These are phyloP conservation scores for Lobosporangium transversale DNA, from an alignment of 192 early-diverging fungal genomes.

Conservation along the genomic window DNA sequence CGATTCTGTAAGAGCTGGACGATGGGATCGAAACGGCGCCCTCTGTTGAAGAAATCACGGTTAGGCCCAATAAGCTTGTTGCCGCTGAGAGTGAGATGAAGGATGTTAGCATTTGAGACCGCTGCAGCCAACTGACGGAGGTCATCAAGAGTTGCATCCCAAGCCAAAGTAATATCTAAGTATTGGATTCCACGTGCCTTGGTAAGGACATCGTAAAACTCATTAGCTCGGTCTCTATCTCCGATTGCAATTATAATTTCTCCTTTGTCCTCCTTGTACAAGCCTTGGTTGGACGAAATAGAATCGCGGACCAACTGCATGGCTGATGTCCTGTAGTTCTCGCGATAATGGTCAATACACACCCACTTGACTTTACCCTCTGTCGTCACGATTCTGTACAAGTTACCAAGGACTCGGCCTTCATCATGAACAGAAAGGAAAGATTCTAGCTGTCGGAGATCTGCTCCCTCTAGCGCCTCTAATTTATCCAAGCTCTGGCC, in stretches of 20 bases:
- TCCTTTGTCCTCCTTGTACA: too few species aligned
- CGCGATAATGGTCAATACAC: constrained; percentile 6
- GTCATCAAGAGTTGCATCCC: constrained; percentile 1
- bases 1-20: background rate
- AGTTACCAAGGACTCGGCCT: background rate
- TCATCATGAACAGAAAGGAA: background rate
- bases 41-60: constrained; percentile 4
- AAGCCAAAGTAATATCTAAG: constrained; percentile 1
- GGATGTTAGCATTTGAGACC: background rate
- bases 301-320: background rate
- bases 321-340: background rate
- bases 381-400: constrained; percentile 5
- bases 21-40: constrained; percentile 2
- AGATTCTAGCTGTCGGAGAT: constrained; percentile 9
- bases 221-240: background rate
- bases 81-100: background rate
- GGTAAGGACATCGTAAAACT: background rate
- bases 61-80: background rate
- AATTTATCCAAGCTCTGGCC: background rate
- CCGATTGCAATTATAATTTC: too few species aligned
- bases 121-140: background rate
- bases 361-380: constrained; percentile 25
- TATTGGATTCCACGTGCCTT: background rate
- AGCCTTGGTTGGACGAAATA: background rate
- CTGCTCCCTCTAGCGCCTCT: constrained; percentile 9